A percentile compares a stretch with the other conserved stretches of the same genome.
Conservation (phyloP, 2,329 filamentous ascomycete genomes). For the Immersiporthe knoxdaviesiana region DNA sequence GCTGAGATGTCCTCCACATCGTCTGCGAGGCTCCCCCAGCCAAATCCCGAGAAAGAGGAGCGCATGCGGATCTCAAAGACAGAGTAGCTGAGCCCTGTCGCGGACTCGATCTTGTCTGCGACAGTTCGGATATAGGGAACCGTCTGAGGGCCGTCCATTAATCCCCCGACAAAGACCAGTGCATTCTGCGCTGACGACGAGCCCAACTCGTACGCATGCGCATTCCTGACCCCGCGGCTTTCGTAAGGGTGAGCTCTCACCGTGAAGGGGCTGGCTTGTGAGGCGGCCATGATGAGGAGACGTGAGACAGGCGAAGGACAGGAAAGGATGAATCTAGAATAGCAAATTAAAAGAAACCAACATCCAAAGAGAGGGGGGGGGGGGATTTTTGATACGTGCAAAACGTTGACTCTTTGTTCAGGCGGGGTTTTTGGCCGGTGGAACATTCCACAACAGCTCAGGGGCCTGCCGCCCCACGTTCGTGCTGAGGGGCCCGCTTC, state of each 20-base stretch:
- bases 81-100: conserved; percentile 49
- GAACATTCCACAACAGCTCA: neutral
- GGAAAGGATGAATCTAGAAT: too few relatives aligned
- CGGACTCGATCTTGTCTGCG: conserved; percentile 46
- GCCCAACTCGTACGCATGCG: conserved; percentile 35
- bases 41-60: conserved; percentile 58
- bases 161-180: conserved; percentile 70
- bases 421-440: neutral
- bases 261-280: conserved; percentile 26
- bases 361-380: neutral
- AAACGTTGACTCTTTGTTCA: neutral
- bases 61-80: conserved; percentile 60
- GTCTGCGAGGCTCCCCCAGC: conserved; percentile 52
- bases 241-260: conserved; percentile 36
- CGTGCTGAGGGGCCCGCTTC: neutral
- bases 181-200: conserved; percentile 49
- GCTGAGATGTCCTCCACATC: conserved; percentile 59
- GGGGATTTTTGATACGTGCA: neutral
- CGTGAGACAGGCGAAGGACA: neutral
- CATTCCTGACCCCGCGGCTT: conserved; percentile 30
- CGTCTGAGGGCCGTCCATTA: conserved; percentile 70
- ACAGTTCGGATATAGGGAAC: conserved; percentile 59
- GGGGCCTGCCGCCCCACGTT: neutral
- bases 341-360: neutral
- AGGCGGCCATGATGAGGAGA: conserved; percentile 26